These are phyloP conservation scores for Ganoderma lingzhi DNA, from an alignment of 1,284 basidiomycete species.

Conservation along the genomic window DNA sequence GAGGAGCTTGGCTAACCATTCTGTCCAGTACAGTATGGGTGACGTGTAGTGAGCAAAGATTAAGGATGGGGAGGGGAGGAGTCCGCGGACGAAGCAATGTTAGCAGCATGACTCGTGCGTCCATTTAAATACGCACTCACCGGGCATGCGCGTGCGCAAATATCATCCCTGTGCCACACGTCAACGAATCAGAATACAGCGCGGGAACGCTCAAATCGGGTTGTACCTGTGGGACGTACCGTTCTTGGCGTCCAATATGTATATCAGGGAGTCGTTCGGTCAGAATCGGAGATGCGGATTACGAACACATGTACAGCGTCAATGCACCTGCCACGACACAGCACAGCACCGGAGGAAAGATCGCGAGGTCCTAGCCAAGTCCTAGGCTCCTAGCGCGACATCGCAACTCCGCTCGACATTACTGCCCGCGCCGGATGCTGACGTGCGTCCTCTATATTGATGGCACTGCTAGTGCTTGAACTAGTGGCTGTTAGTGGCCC, in stretches of 20 bases:
- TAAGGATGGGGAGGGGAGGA: not conserved
- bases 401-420: not conserved
- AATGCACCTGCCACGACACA: not conserved
- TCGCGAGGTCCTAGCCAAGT: not conserved
- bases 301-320: not conserved
- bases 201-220: not conserved
- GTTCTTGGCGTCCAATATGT: not conserved
- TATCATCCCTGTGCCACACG: not conserved
- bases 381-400: not conserved
- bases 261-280: not conserved
- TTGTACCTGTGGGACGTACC: not conserved
- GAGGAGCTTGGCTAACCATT: not conserved
- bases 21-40: not conserved
- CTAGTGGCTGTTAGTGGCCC: too few species aligned
- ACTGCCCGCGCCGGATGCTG: not conserved
- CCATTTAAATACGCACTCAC: not conserved
- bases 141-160: too few species aligned
- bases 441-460: not conserved
- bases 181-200: not conserved
- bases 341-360: not conserved
- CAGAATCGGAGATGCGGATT: too few species aligned
- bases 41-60: not conserved
- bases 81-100: not conserved
- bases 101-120: not conserved
- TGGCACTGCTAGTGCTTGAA: not conserved